Evolutionary conservation across 2,329 filamentous ascomycete species (phyloP), one percentile per base, ranked within the genome.

Genomic region (Fusarium sarcochroum): DNA sequence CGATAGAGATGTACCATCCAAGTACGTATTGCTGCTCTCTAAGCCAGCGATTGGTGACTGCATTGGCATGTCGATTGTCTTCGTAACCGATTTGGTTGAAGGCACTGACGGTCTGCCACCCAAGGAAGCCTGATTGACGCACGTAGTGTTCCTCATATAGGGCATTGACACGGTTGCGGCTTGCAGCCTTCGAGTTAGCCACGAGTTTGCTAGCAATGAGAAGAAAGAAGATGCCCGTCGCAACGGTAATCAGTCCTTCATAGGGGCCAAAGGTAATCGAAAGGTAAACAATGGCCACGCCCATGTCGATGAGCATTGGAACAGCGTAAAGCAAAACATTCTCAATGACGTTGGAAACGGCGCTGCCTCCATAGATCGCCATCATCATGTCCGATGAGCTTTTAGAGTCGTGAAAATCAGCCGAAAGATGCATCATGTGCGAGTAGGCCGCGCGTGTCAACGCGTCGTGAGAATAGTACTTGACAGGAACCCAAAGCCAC

Each of bases 401-500:
- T 75, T 88, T 87, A 20, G 85, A 84, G 70, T 89, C 86, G 70
- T 89, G 87, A 57, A 89, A 89, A 68, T 89, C 86, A 21, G 86
- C 86, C 3, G 87, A 89, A 8, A 89, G 82, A 57, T 86, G 84
- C 79, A 89, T 85, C 53, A 89, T 85, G 66, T 89, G 87, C 11
- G 86, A 86, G 71, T 86, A 89, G 4, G 86, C 85, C 6, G 85
- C 86, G 4, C 83, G 81, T 56, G 82, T 84, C 47, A 89, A 77
- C 37, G 85, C 82, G 48, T 86, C 84, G 34, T 83, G 82, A 1
- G 86, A 85, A 66, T 87, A 88, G 70, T 83, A 85, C 64, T 88
- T 85, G 54, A 89, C 84, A 1, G 86, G 87, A 30, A 87, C 80
- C 84, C 86, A 88, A 4, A 89, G 80, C 79, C 86, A 85, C 57